These are phyloP conservation scores for Pholiota conissans DNA, from an alignment of 768 basidiomycete genomes.

Conservation along the genomic window DNA sequence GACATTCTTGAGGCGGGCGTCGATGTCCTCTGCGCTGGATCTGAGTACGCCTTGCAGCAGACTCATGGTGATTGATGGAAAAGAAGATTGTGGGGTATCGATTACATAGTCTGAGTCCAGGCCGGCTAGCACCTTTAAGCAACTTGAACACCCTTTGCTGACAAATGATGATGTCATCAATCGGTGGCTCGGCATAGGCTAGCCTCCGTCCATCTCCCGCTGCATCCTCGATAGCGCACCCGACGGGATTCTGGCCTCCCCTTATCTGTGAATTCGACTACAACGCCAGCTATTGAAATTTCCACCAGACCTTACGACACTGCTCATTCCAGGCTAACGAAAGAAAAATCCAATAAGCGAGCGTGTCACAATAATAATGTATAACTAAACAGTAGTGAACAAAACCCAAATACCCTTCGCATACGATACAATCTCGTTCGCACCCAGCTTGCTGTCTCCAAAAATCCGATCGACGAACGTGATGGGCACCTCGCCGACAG, in stretches of 20 bases:
- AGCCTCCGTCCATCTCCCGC: no score
- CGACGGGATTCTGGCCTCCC: no score
- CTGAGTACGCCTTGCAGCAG: slow-evolving; percentile 71
- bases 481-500: slow-evolving; percentile 88
- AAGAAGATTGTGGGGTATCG: slow-evolving; percentile 2
- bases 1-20: slow-evolving; percentile 32
- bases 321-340: slow-evolving; percentile 1
- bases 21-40: slow-evolving; percentile 45
- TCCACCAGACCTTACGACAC: no score
- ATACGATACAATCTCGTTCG: slow-evolving; percentile 86
- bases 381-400: slow-evolving; percentile 65
- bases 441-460: slow-evolving; percentile 90
- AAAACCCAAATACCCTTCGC: slow-evolving; percentile 82
- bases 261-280: no score
- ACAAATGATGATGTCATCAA: neutral
- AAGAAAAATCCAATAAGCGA: slow-evolving; percentile 7
- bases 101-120: neutral
- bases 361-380: slow-evolving; percentile 1
- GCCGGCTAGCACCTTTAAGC: no score
- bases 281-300: no score
- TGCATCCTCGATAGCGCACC: no score
- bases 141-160: neutral
- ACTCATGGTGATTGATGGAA: slow-evolving; percentile 43
- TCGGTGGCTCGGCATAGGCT: no score
- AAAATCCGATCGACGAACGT: slow-evolving; percentile 94